These are phyloP conservation scores for Eucalyptus tenuipes DNA, from an alignment of 345 rosid species.

Conservation along the genomic window DNA sequence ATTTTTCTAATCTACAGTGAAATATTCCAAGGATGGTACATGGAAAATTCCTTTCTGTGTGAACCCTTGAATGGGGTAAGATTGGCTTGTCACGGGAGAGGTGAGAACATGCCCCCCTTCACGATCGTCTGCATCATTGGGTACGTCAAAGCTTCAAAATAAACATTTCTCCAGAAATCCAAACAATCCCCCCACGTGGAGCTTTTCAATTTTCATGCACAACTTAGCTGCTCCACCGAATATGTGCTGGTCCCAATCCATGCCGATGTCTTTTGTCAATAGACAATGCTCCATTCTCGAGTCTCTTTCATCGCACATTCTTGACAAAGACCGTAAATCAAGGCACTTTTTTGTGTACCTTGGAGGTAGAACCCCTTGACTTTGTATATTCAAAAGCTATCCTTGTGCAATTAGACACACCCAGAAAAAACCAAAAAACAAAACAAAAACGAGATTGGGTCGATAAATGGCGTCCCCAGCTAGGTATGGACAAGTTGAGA, in stretches of 20 bases:
- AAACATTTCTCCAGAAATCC: neutral
- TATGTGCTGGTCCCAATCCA: neutral
- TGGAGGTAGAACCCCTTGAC: neutral
- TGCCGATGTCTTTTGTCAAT: neutral
- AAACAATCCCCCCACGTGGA: neutral
- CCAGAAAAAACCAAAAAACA: neutral
- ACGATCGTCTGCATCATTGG: neutral
- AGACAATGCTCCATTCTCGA: neutral
- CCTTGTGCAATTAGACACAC: neutral
- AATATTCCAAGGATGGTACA: neutral
- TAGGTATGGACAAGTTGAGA: neutral
- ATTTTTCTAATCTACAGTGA: neutral
- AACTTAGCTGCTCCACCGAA: neutral
- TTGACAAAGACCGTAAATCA: neutral
- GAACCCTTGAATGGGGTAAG: neutral
- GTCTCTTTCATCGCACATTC: neutral
- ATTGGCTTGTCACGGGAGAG: neutral
- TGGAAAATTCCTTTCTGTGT: neutral
- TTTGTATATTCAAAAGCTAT: neutral
- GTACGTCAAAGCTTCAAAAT: neutral
- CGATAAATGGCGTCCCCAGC: neutral
- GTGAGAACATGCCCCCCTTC: neutral
- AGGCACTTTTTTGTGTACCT: neutral
- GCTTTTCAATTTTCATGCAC: neutral
- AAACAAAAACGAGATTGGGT: neutral